Conservation (phyloP, 768 basidiomycete species). For the Boletus pseudo-olivaceus region DNA sequence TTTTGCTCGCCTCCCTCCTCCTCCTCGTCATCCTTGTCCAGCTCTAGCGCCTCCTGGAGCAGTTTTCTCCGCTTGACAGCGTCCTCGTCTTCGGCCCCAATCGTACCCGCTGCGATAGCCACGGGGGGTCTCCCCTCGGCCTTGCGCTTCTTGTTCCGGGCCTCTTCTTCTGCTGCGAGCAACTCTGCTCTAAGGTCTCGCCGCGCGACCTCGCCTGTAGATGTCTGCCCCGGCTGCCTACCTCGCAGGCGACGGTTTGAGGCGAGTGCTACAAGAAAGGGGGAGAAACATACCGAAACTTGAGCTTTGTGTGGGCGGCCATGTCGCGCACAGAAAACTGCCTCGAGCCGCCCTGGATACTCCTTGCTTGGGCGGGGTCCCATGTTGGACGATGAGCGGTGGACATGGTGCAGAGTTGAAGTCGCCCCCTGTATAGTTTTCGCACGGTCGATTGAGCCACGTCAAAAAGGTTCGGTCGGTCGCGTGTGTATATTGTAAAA, state of each 20-base stretch:
- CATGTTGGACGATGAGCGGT: slow-evolving; percentile 95
- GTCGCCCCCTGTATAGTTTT: not conserved
- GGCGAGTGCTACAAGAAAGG: not conserved
- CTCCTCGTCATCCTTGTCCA: slow-evolving; percentile 87
- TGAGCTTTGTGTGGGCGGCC: slow-evolving; percentile 95
- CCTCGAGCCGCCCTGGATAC: slow-evolving; percentile 87
- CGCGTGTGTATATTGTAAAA: too few relatives aligned
- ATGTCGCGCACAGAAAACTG: slow-evolving; percentile 93
- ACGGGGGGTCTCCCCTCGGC: slow-evolving; percentile 62
- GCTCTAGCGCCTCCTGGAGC: slow-evolving; percentile 77
- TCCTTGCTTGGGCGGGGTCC: slow-evolving; percentile 93
- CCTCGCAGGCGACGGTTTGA: not conserved
- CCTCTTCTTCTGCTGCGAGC: slow-evolving; percentile 80
- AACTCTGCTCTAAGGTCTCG: slow-evolving; percentile 83
- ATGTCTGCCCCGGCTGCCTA: slow-evolving; percentile 90
- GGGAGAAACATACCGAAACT: slow-evolving; percentile 70
- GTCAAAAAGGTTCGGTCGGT: slow-evolving; percentile 2
- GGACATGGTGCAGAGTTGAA: slow-evolving; percentile 49
- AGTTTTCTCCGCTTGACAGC: slow-evolving; percentile 81
- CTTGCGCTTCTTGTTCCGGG: slow-evolving; percentile 87
- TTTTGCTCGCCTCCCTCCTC: slow-evolving; percentile 47
- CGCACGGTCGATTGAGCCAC: slow-evolving; percentile 14
- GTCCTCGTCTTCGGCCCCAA: slow-evolving; percentile 54
- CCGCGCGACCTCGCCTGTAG: slow-evolving; percentile 67
- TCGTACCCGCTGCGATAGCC: slow-evolving; percentile 28